These are phyloP conservation scores for Phragmites australis DNA, from an alignment of 176 grass and related monocot genomes.

Conservation along the genomic window DNA sequence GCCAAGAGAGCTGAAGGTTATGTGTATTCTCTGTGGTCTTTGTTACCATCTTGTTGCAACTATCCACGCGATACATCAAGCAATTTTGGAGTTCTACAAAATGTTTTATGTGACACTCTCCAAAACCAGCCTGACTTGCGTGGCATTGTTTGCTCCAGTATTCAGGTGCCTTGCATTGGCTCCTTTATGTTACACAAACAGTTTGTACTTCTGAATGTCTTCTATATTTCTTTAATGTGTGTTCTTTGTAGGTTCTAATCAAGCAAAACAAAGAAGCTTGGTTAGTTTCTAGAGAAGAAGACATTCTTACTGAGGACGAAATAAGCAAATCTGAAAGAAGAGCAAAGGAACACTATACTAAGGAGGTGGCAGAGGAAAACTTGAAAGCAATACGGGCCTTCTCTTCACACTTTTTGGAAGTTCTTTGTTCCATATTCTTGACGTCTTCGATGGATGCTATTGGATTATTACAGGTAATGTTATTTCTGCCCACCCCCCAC, in stretches of 20 bases:
- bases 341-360: slow-evolving; percentile 60
- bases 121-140: slow-evolving; percentile 64
- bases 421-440: slow-evolving; percentile 83
- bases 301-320: slow-evolving; percentile 52
- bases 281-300: slow-evolving; percentile 46
- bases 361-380: slow-evolving; percentile 72
- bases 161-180: slow-evolving; percentile 62
- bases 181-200: slow-evolving; percentile 26
- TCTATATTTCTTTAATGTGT: slow-evolving; percentile 26
- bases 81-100: slow-evolving; percentile 62
- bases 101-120: slow-evolving; percentile 69
- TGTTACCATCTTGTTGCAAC: slow-evolving; percentile 94
- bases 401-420: slow-evolving; percentile 68
- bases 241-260: slow-evolving; percentile 69
- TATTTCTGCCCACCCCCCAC: too few species aligned
- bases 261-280: slow-evolving; percentile 80
- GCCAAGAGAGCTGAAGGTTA: slow-evolving; percentile 87
- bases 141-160: slow-evolving; percentile 80
- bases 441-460: slow-evolving; percentile 55
- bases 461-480: slow-evolving; percentile 79
- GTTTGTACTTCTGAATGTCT: slow-evolving; percentile 21
- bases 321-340: slow-evolving; percentile 70
- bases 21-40: slow-evolving; percentile 85
- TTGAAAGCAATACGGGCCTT: slow-evolving; percentile 69
- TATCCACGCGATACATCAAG: slow-evolving; percentile 74